Evolutionary conservation across 768 basidiomycete species (phyloP).

Genomic region (Mycena capillaripes): DNA sequence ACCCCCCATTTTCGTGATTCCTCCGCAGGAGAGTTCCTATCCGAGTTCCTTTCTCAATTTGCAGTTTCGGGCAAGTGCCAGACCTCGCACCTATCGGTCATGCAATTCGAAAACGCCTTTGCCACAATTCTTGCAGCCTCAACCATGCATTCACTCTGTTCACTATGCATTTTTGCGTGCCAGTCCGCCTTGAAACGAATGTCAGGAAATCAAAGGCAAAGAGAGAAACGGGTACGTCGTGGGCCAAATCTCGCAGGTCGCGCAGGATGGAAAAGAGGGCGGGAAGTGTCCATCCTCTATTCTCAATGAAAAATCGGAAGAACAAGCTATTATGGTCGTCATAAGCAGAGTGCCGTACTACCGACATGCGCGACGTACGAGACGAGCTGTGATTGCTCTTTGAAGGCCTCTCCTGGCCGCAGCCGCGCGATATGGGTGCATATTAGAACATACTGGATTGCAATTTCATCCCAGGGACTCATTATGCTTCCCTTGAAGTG

Average conservation of each 20-base stretch:
- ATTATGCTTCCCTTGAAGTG: conserved; percentile 75
- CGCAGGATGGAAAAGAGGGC: conserved; percentile 85
- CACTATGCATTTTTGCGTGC: conserved; percentile 67
- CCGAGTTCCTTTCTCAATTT: not conserved
- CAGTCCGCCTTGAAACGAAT: conserved; percentile 66
- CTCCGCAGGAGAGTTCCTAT: conserved; percentile 75
- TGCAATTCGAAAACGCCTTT: conserved; percentile 91
- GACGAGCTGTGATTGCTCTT: conserved; percentile 82
- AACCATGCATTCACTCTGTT: conserved; percentile 81
- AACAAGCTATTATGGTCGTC: conserved; percentile 64
- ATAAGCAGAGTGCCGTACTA: not conserved
- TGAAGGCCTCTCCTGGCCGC: conserved; percentile 81
- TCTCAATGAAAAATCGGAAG: conserved; percentile 82
- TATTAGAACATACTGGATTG: conserved; percentile 85
- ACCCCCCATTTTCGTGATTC: conserved; percentile 92
- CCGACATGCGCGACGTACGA: conserved; percentile 64
- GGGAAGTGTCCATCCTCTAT: conserved; percentile 90
- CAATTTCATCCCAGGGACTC: conserved; percentile 89
- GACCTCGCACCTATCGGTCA: conserved; percentile 72
- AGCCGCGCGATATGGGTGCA: conserved; percentile 79
- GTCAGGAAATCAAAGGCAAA: not conserved
- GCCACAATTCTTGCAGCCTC: conserved; percentile 89
- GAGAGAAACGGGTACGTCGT: conserved; percentile 68
- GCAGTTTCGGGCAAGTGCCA: conserved; percentile 4
- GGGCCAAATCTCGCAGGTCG: conserved; percentile 88